Base-by-base conservation (phyloP, 306 rosid genomes). In the Malus sylvestris region DNA sequence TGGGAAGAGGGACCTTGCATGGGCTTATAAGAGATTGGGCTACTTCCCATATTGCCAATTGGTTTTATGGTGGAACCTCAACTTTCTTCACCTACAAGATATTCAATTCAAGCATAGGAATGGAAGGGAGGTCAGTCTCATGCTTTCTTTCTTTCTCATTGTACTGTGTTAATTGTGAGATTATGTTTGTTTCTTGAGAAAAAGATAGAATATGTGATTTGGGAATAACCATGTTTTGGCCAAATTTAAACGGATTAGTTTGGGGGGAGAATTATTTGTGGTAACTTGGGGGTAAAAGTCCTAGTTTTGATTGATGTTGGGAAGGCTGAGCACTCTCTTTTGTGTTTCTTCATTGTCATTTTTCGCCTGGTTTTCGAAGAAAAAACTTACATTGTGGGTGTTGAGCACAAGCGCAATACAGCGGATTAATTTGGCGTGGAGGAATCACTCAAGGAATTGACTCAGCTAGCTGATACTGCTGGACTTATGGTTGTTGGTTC, bases 381-480 rank as follows among this genome's bases (percentile, higher is more conserved):
- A 79, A 90, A 89, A 78, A 88, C 97, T 4, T 95, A 92, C 77
- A 83, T 95, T 52, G 96, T 95, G 4, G 97, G 97, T 5, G 96
- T 92, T 64, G 96, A 92, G 80, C 86, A 88, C 38, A 95, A 89
- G 82, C 89, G 88, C 10, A 86, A 49, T 2, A 80, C 65, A 23
- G 65, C 79, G 68, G 83, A 89, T 82, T 83, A 77, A 29, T 90
- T 95, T 78, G 88, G 92, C 35, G 83, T 85, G 8, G 88, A 90
- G 29, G 93, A 95, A 67, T 95, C 99, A 25, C 85, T 92, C 29
- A 87, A 86, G 70, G 97, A 92, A 75, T 75, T 92, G 86, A 84
- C 74, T 62, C 99, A 95, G 79, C 81, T 95, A 67, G 97, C 99
- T 77, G 97, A 95, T 85, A 92, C 99, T 45, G 97, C 97, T 61